Percentiles rank a stretch among this genome's conserved stretches.
phyloP scores from a whole-genome alignment of 495 filamentous ascomycete genomes.

The Podospora didyma region DNA sequence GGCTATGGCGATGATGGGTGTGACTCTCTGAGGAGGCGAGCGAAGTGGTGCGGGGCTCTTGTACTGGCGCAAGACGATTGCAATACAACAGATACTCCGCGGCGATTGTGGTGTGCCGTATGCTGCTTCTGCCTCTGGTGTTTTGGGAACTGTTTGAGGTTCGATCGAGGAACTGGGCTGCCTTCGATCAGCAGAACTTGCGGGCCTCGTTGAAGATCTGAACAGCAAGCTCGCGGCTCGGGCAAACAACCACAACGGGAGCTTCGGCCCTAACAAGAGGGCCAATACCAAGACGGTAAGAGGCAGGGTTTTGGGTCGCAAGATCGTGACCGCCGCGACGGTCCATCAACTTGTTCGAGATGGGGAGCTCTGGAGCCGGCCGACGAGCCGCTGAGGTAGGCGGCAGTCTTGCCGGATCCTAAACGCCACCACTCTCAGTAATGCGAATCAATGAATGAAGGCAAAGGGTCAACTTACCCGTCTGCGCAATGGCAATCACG shows the following conservation, averaged over 20 bases:
- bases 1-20: too few relatives aligned
- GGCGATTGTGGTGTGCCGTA: too few relatives aligned
- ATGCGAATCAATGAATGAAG: background rate
- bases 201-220: slow-evolving; percentile 94
- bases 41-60: too few relatives aligned
- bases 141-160: too few relatives aligned
- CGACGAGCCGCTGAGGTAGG: too few relatives aligned
- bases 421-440: background rate
- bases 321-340: too few relatives aligned
- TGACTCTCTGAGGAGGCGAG: too few relatives aligned
- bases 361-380: too few relatives aligned
- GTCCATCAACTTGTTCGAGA: slow-evolving; percentile 87
- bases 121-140: too few relatives aligned
- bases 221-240: slow-evolving; percentile 81
- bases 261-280: slow-evolving; percentile 68
- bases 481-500: slow-evolving; percentile 84
- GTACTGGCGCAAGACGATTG: too few relatives aligned
- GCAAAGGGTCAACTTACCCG: slow-evolving; percentile 57
- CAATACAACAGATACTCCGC: too few relatives aligned
- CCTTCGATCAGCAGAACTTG: slow-evolving; percentile 85
- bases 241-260: slow-evolving; percentile 77
- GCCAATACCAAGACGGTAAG: slow-evolving; percentile 37
- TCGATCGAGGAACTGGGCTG: too few relatives aligned
- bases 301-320: slow-evolving; percentile 60
- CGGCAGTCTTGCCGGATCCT: slow-evolving; percentile 96